Percentiles rank a stretch among this genome's conserved stretches.
phyloP scores from a whole-genome alignment of 306 rosid species.

The Inga leiocalycina region DNA sequence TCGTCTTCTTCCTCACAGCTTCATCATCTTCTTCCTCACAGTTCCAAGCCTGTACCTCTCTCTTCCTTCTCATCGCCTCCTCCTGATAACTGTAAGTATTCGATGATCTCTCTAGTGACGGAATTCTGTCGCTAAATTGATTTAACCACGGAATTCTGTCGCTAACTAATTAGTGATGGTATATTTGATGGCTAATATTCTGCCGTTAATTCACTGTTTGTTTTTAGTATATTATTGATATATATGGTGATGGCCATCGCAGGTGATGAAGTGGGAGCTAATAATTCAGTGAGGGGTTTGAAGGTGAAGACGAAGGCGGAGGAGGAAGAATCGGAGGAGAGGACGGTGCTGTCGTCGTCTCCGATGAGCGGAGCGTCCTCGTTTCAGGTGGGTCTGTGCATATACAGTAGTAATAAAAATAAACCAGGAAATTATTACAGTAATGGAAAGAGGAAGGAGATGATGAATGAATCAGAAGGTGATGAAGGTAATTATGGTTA shows the following conservation, averaged over 20 bases:
- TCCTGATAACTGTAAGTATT: conserved; percentile 42
- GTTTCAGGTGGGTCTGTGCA: conserved; percentile 77
- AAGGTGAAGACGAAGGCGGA: conserved; percentile 59
- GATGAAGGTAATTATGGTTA: conserved; percentile 53
- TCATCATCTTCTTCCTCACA: conserved; percentile 66
- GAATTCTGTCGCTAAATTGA: too few species aligned
- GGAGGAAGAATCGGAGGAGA: conserved; percentile 65
- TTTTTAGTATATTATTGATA: neutral
- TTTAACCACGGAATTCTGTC: too few species aligned
- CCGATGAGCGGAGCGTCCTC: conserved; percentile 82
- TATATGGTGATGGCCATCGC: neutral
- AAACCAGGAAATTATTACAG: neutral
- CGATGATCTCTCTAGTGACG: neutral
- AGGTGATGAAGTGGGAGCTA: conserved; percentile 40
- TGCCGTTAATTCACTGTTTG: neutral
- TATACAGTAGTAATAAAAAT: conserved; percentile 34
- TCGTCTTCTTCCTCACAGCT: conserved; percentile 53
- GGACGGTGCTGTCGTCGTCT: conserved; percentile 40
- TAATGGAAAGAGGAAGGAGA: neutral
- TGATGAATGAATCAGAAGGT: conserved; percentile 45
- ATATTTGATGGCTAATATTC: too few species aligned
- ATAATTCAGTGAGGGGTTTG: conserved; percentile 41
- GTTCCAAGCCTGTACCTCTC: conserved; percentile 20
- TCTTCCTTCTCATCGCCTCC: conserved; percentile 73
- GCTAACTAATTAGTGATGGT: too few species aligned